Conservation (phyloP, 768 basidiomycete genomes). For the Lentinula boryana region DNA sequence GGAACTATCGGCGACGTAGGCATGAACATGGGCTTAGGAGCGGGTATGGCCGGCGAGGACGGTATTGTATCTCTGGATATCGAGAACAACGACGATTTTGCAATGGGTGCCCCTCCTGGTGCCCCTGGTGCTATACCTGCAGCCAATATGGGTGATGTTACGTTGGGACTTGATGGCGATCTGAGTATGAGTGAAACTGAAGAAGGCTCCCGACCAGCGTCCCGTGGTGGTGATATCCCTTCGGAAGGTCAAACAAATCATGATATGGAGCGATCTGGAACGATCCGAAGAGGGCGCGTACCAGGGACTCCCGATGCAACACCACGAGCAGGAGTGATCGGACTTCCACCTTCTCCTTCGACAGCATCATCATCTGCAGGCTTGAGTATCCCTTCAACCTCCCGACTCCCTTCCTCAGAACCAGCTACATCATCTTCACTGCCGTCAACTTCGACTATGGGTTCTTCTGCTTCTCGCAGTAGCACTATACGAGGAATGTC, state of each 20-base stretch:
- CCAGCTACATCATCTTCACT: not conserved
- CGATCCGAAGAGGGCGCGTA: slow-evolving; percentile 21
- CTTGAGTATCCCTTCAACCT: not conserved
- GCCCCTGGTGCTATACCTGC: slow-evolving; percentile 69
- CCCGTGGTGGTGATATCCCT: not conserved
- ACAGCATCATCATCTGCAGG: not conserved
- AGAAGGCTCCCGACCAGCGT: slow-evolving; percentile 4
- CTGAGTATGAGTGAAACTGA: slow-evolving; percentile 5
- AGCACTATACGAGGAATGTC: slow-evolving; percentile 1
- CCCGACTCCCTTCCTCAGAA: not conserved
- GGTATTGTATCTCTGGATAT: slow-evolving; percentile 73
- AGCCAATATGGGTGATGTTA: slow-evolving; percentile 5
- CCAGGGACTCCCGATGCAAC: slow-evolving; percentile 46
- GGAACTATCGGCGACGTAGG: slow-evolving; percentile 9
- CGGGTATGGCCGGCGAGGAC: slow-evolving; percentile 59
- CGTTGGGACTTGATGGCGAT: slow-evolving; percentile 14
- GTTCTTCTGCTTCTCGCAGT: not conserved
- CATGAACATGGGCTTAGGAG: slow-evolving; percentile 15
- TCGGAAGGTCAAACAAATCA: not conserved
- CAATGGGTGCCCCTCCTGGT: slow-evolving; percentile 86
- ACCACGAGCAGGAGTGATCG: slow-evolving; percentile 55
- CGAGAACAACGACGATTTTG: slow-evolving; percentile 82
- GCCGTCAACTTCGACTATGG: not conserved
- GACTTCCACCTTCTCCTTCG: slow-evolving; percentile 34
- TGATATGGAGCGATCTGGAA: slow-evolving; percentile 1